Conservation (phyloP, 2,329 filamentous ascomycete species). For the Alternaria sp. region DNA sequence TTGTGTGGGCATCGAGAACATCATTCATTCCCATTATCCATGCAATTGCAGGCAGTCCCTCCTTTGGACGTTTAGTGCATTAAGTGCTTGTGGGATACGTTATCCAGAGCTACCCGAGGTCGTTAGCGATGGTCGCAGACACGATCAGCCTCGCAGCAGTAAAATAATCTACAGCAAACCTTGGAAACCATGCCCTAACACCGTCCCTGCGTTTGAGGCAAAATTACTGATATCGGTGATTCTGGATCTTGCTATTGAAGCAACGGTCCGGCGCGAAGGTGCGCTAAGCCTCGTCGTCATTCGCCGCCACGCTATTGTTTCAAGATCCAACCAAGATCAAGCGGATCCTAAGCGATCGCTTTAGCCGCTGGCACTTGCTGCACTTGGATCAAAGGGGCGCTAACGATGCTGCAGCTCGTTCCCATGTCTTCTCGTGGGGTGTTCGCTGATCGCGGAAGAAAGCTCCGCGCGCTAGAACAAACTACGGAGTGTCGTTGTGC, state of each 20-base stretch:
- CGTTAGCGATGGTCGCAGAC: not conserved
- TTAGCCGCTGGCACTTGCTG: conserved; percentile 6
- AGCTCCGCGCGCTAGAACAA: not conserved
- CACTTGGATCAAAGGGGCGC: not conserved
- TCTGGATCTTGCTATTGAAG: not conserved
- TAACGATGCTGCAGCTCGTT: not conserved
- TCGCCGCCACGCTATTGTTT: conserved; percentile 9
- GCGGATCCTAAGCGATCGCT: conserved; percentile 4
- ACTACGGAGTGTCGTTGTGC: not conserved
- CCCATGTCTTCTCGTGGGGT: not conserved
- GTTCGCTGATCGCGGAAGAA: not conserved
- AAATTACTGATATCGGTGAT: not conserved
- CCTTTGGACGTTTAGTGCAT: not conserved
- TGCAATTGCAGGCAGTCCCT: not conserved
- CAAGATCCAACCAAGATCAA: conserved; percentile 5
- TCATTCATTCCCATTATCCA: not conserved
- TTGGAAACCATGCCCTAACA: not conserved
- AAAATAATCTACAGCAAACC: not conserved
- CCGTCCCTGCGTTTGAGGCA: not conserved
- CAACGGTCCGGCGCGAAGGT: conserved; percentile 6
- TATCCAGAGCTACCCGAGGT: not conserved
- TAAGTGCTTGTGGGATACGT: not conserved
- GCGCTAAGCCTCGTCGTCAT: conserved; percentile 1
- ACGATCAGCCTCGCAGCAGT: not conserved
- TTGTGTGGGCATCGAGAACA: not conserved